Evolutionary conservation across 768 basidiomycete genomes (phyloP).

Genomic region (Boletus speciosus): DNA sequence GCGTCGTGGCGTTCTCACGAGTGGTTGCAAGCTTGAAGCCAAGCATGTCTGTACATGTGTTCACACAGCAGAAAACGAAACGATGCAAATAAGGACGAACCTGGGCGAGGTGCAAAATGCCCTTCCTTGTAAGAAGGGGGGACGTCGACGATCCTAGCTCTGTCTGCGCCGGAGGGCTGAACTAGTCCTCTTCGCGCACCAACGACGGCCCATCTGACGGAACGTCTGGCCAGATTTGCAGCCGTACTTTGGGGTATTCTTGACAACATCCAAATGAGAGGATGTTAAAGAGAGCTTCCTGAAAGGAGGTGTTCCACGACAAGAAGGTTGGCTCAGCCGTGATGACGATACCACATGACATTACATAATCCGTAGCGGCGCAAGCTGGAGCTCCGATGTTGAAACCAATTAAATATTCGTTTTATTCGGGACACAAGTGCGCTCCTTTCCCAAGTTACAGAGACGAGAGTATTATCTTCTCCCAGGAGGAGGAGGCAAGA

Average conservation of each 20-base stretch:
- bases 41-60: conserved; percentile 64
- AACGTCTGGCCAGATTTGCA: conserved; percentile 25
- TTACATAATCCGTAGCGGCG: conserved; percentile 17
- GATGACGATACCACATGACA: conserved; percentile 2
- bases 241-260: conserved; percentile 44
- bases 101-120: conserved; percentile 67
- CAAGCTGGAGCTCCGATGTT: too few species aligned
- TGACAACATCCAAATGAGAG: conserved; percentile 48
- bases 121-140: conserved; percentile 69
- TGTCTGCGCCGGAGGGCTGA: conserved; percentile 78
- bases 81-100: conserved; percentile 35
- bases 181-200: conserved; percentile 58
- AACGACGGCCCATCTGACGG: conserved; percentile 19
- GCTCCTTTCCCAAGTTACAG: too few species aligned
- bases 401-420: too few species aligned
- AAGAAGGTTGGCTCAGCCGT: not conserved
- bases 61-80: not conserved
- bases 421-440: too few species aligned
- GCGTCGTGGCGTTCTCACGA: conserved; percentile 53
- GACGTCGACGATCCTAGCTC: conserved; percentile 79
- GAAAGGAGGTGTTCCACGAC: conserved; percentile 10
- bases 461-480: conserved; percentile 33
- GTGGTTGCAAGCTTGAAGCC: conserved; percentile 76
- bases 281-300: conserved; percentile 2
- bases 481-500: conserved; percentile 84